These are phyloP conservation scores for Aspergillus persii DNA, from an alignment of 2,329 filamentous ascomycete genomes.

Conservation along the genomic window DNA sequence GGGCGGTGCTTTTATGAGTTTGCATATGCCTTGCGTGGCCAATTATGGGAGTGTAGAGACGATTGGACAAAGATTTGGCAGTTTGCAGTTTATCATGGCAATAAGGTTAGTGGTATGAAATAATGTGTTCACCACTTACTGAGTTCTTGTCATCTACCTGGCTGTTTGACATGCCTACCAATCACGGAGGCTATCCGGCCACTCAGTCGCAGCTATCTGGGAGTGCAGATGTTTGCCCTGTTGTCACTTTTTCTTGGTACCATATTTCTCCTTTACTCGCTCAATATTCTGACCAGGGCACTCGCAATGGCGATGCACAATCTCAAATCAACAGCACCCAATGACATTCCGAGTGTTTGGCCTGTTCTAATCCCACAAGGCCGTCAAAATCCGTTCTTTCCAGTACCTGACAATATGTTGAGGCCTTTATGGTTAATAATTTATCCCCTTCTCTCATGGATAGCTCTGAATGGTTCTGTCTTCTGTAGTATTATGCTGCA, in stretches of 20 bases:
- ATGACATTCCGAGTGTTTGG: too few relatives aligned
- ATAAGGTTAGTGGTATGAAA: conserved; percentile 16
- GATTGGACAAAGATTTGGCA: conserved; percentile 35
- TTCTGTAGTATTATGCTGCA: too few relatives aligned
- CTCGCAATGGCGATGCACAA: too few relatives aligned
- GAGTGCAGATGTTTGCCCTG: conserved; percentile 25
- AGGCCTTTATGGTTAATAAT: too few relatives aligned
- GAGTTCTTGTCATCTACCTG: neutral
- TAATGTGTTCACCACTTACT: neutral
- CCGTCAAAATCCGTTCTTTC: too few relatives aligned
- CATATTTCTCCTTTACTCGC: neutral
- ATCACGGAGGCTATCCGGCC: conserved; percentile 29
- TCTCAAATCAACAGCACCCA: too few relatives aligned
- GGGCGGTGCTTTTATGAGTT: conserved; percentile 28
- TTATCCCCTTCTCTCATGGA: too few relatives aligned
- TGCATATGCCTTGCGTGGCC: conserved; percentile 31
- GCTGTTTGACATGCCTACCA: conserved; percentile 24
- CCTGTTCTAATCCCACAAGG: too few relatives aligned
- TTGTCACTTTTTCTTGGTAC: neutral
- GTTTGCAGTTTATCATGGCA: conserved; percentile 25
- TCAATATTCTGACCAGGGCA: too few relatives aligned
- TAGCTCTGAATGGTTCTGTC: too few relatives aligned
- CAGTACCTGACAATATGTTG: too few relatives aligned
- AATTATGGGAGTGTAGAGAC: conserved; percentile 31
- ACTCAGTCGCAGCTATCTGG: conserved; percentile 19